Percentiles rank a stretch among this genome's conserved stretches.
These are phyloP conservation scores for Domatiomyces catenatus DNA, from an alignment of 2,329 filamentous ascomycete genomes.

Conservation along the genomic window DNA sequence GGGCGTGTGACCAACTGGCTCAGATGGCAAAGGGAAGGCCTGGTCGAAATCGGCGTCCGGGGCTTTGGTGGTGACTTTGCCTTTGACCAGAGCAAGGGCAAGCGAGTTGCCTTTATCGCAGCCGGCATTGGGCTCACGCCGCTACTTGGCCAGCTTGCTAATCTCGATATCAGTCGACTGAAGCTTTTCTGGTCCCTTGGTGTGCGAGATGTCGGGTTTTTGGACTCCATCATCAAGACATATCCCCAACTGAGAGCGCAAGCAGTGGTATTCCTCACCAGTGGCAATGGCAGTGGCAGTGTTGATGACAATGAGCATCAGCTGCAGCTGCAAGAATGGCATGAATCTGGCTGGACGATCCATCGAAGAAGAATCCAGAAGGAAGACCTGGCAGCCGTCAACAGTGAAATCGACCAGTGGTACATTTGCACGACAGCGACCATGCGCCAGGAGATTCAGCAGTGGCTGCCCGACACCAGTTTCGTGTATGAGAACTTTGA, in stretches of 20 bases:
- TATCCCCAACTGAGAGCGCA: slow-evolving; percentile 37
- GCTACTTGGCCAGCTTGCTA: slow-evolving; percentile 51
- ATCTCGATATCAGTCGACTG: slow-evolving; percentile 35
- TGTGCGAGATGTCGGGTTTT: slow-evolving; percentile 46
- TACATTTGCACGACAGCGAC: slow-evolving; percentile 43
- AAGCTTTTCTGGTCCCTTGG: slow-evolving; percentile 54
- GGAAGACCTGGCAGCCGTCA: slow-evolving; percentile 29
- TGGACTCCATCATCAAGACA: slow-evolving; percentile 40
- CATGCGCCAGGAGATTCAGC: slow-evolving; percentile 35
- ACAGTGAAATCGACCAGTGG: slow-evolving; percentile 31
- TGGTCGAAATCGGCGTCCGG: slow-evolving; percentile 49
- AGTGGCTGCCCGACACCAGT: slow-evolving; percentile 41
- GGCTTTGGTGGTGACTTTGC: slow-evolving; percentile 57
- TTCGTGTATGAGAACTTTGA: slow-evolving; percentile 47
- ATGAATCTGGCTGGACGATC: slow-evolving; percentile 21
- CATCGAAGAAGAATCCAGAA: slow-evolving; percentile 33
- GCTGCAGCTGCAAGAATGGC: slow-evolving; percentile 25
- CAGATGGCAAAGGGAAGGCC: slow-evolving; percentile 40
- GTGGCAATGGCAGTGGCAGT: slow-evolving; percentile 21
- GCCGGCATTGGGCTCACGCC: slow-evolving; percentile 76
- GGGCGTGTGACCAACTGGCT: slow-evolving; percentile 54
- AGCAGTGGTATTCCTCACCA: slow-evolving; percentile 52
- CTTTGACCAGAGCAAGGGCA: slow-evolving; percentile 23
- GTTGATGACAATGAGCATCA: slow-evolving; percentile 24
- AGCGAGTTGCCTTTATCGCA: slow-evolving; percentile 47